Evolutionary conservation across 495 filamentous ascomycete genomes (phyloP).

Genomic region (Xylaria curta): DNA sequence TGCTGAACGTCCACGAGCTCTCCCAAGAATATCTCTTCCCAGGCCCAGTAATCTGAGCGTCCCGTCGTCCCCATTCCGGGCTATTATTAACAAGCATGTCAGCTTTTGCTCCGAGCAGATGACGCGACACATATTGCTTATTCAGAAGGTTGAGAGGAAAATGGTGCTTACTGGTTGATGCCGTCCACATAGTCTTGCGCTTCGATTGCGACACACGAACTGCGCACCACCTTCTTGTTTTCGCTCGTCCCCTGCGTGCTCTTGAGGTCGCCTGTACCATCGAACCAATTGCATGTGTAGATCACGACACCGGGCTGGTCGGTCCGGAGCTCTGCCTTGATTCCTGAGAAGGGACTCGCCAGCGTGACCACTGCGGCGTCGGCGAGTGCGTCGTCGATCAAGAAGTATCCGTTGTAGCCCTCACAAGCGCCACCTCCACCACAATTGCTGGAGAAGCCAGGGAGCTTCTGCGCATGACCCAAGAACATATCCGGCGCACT

Average conservation of each 20-base stretch:
- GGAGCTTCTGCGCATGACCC: conserved; percentile 64
- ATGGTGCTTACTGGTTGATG: conserved; percentile 67
- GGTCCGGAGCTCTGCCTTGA: conserved; percentile 72
- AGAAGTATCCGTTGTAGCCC: conserved; percentile 81
- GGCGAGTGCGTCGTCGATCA: conserved; percentile 67
- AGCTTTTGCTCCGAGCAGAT: conserved; percentile 25
- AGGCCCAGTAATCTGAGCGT: conserved; percentile 64
- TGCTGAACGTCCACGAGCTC: conserved; percentile 57
- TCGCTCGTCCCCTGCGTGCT: conserved; percentile 65
- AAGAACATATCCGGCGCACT: conserved; percentile 63
- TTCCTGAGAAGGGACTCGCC: conserved; percentile 65
- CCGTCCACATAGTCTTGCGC: conserved; percentile 77
- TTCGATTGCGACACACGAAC: conserved; percentile 67
- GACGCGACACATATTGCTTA: neutral
- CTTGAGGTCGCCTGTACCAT: conserved; percentile 64
- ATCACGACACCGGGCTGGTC: conserved; percentile 75
- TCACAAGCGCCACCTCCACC: conserved; percentile 70
- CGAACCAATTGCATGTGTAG: conserved; percentile 74
- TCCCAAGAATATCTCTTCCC: conserved; percentile 54
- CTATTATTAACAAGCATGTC: conserved; percentile 40
- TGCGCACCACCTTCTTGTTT: conserved; percentile 56
- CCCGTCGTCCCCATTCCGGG: conserved; percentile 71
- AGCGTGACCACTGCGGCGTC: conserved; percentile 65
- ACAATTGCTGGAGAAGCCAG: conserved; percentile 67
- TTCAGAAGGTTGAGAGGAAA: neutral